A percentile compares a stretch with the other conserved stretches of the same genome.
These are phyloP conservation scores for Neurospora tetraspora DNA, from an alignment of 495 filamentous ascomycete genomes.

Conservation along the genomic window DNA sequence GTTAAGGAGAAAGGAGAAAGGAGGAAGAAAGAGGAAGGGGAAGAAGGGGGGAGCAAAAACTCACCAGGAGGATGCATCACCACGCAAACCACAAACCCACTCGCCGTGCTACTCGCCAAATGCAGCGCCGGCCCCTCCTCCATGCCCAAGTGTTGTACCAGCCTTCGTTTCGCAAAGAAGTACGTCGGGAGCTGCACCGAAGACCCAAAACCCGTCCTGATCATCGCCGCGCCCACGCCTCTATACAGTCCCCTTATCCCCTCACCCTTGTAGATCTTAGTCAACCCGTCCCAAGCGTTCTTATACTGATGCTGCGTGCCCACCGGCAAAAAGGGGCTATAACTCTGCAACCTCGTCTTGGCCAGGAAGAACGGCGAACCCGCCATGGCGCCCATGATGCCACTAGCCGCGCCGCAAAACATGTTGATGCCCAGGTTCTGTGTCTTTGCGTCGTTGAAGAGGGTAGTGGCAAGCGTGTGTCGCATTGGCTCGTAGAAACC, in stretches of 20 bases:
- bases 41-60: conserved; percentile 4
- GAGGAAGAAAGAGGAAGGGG: background rate
- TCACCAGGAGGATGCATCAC: conserved; percentile 96
- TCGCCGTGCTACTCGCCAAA: conserved; percentile 76
- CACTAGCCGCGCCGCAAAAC: conserved; percentile 77
- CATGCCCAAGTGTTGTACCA: conserved; percentile 75
- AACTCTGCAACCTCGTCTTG: conserved; percentile 93
- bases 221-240: conserved; percentile 90
- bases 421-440: conserved; percentile 89
- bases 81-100: conserved; percentile 92
- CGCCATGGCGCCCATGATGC: conserved; percentile 79
- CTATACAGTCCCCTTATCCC: conserved; percentile 77
- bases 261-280: conserved; percentile 65
- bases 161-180: conserved; percentile 87
- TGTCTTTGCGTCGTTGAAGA: conserved; percentile 60
- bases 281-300: conserved; percentile 73
- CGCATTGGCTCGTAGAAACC: conserved; percentile 98
- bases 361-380: conserved; percentile 98
- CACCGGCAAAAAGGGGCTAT: conserved; percentile 86
- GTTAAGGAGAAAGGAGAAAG: background rate
- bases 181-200: conserved; percentile 96
- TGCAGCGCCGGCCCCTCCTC: conserved; percentile 86
- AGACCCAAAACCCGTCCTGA: conserved; percentile 89
- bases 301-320: conserved; percentile 91
- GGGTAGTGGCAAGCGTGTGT: conserved; percentile 44